Conservation (phyloP, 1,284 basidiomycete genomes). For the Mycena citricolor region DNA sequence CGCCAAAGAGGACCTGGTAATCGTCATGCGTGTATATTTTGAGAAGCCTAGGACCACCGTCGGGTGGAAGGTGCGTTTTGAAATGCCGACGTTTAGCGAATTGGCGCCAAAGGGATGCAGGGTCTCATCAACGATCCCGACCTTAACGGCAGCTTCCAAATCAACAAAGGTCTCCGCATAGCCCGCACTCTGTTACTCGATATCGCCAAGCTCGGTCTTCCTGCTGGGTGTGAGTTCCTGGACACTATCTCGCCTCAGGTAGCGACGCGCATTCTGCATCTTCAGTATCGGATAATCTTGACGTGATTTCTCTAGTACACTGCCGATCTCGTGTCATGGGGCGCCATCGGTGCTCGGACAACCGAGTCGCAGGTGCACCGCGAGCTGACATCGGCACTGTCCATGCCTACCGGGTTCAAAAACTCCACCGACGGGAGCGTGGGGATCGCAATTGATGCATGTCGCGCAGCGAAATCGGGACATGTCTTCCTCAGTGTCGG, state of each 20-base stretch:
- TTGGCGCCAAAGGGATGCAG: slow-evolving; percentile 1
- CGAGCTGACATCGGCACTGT: slow-evolving; percentile 80
- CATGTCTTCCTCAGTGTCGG: slow-evolving; percentile 94
- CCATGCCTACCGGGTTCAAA: slow-evolving; percentile 88
- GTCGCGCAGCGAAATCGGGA: slow-evolving; percentile 80
- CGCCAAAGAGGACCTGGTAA: slow-evolving; percentile 85
- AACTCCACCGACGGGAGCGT: slow-evolving; percentile 78
- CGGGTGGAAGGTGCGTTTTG: slow-evolving; percentile 81
- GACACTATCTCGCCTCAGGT: slow-evolving; percentile 82
- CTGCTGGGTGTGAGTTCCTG: slow-evolving; percentile 87
- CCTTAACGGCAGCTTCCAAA: slow-evolving; percentile 85
- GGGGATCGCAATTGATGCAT: slow-evolving; percentile 88
- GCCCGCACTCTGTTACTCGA: slow-evolving; percentile 89
- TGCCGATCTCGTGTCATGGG: slow-evolving; percentile 95
- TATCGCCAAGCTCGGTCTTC: slow-evolving; percentile 82
- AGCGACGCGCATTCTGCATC: slow-evolving; percentile 76
- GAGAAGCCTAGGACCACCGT: slow-evolving; percentile 96
- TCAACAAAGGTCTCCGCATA: slow-evolving; percentile 94
- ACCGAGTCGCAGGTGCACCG: slow-evolving; percentile 98
- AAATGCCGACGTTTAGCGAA: not conserved
- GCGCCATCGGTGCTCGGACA: slow-evolving; percentile 94
- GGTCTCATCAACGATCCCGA: slow-evolving; percentile 96
- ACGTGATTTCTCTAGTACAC: no score
- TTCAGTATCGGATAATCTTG: no score
- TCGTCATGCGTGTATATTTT: slow-evolving; percentile 97